Conservation (phyloP, 495 filamentous ascomycete genomes). For the Xylaria nigripes region DNA sequence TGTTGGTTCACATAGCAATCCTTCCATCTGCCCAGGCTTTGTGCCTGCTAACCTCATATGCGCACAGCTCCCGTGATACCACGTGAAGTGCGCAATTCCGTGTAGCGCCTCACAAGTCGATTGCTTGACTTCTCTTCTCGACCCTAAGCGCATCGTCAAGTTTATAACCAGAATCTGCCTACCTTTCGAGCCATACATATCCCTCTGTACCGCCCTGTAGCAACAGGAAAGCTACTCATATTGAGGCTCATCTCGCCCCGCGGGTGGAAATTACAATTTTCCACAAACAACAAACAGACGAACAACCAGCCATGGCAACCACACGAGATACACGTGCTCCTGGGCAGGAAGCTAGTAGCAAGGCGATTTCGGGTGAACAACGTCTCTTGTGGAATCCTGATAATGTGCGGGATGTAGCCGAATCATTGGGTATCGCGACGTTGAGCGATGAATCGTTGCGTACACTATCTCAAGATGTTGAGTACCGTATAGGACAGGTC, state of each 20-base stretch:
- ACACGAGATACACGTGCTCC: slow-evolving; percentile 12
- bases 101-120: background rate
- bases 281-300: background rate
- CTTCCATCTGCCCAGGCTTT: background rate
- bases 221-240: background rate
- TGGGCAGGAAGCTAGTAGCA: slow-evolving; percentile 11
- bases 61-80: background rate
- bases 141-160: background rate
- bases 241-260: background rate
- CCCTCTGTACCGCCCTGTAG: too few species aligned
- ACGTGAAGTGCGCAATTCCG: background rate
- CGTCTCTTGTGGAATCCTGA: slow-evolving; percentile 83
- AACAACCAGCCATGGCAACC: slow-evolving; percentile 12
- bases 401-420: slow-evolving; percentile 88
- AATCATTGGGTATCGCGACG: slow-evolving; percentile 78
- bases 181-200: too few species aligned
- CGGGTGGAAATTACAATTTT: background rate
- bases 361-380: slow-evolving; percentile 9
- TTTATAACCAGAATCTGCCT: too few species aligned
- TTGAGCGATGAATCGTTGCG: slow-evolving; percentile 76
- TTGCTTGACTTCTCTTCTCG: background rate
- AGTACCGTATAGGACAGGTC: slow-evolving; percentile 87
- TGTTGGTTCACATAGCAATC: background rate
- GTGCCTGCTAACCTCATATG: background rate
- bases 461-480: slow-evolving; percentile 82